Percentiles rank a stretch among this genome's conserved stretches.
phyloP scores from a whole-genome alignment of 768 basidiomycete genomes.

The Calocera cornea region DNA sequence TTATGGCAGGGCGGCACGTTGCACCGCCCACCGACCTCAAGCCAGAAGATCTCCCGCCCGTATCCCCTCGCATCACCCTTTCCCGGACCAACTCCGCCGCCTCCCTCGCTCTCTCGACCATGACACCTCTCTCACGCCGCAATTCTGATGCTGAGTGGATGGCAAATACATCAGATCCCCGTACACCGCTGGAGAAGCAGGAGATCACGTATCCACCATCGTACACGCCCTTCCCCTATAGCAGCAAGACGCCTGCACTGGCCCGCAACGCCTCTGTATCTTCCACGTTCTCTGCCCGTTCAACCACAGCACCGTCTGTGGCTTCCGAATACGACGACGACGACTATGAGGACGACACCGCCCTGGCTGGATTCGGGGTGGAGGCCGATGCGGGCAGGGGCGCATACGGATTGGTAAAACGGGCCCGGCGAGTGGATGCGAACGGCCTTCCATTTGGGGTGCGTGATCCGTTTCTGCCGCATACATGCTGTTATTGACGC shows the following conservation, averaged over 20 bases:
- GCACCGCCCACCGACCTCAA: background rate
- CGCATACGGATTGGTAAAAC: constrained; percentile 89
- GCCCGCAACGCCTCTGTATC: background rate
- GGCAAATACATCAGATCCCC: background rate
- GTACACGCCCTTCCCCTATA: background rate
- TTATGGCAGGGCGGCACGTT: constrained; percentile 12
- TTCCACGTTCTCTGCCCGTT: constrained; percentile 6
- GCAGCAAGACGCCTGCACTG: background rate
- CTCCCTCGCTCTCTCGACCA: background rate
- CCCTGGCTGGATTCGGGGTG: constrained; percentile 66
- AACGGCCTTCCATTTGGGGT: background rate
- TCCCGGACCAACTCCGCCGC: background rate
- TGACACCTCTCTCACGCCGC: background rate
- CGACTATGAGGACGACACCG: constrained; percentile 2
- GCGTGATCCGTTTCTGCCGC: constrained; percentile 5
- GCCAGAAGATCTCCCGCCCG: background rate
- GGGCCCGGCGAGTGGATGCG: constrained; percentile 60
- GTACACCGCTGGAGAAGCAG: background rate
- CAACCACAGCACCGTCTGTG: background rate
- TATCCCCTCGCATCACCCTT: background rate
- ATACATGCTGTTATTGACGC: constrained; percentile 13
- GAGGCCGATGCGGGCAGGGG: constrained; percentile 83
- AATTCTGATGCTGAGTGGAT: background rate
- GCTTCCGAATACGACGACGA: background rate
- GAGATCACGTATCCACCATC: background rate